phyloP scores from a whole-genome alignment of 1,139 yeast genomes.

The Sugiyamaella sp. region DNA sequence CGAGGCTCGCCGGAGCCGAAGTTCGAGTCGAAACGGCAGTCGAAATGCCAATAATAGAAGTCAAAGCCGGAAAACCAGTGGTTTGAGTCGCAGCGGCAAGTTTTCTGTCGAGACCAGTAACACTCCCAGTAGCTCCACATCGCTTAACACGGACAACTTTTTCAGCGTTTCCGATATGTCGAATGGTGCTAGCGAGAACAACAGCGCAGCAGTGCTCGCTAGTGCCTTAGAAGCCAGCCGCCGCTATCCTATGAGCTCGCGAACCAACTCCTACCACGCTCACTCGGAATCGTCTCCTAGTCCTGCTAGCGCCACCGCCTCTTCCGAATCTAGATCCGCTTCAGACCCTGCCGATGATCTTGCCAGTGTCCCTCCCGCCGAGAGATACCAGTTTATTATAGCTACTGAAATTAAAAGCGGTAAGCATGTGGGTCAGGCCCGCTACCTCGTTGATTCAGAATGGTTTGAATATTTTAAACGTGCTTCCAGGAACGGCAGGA shows the following conservation, averaged over 20 bases:
- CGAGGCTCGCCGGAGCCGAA: not conserved
- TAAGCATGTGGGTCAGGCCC: constrained; percentile 4
- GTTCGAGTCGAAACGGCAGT: not conserved
- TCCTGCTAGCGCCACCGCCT: too few relatives aligned
- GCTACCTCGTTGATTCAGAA: not conserved
- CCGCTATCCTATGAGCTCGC: too few relatives aligned
- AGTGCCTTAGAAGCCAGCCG: not conserved
- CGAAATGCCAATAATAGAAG: not conserved
- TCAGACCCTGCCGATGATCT: not conserved
- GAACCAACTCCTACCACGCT: too few relatives aligned
- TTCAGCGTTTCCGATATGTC: too few relatives aligned
- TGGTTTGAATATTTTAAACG: constrained; percentile 1
- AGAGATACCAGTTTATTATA: not conserved
- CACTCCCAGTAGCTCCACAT: too few relatives aligned
- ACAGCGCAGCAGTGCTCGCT: not conserved
- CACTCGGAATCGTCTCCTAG: not conserved
- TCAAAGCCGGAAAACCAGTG: too few relatives aligned
- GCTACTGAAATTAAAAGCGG: not conserved
- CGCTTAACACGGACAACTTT: too few relatives aligned
- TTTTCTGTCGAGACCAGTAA: too few relatives aligned
- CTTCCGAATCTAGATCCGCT: not conserved
- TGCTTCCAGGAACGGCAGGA: not conserved
- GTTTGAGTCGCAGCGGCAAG: too few relatives aligned
- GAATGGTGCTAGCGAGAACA: too few relatives aligned
- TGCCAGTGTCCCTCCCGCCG: not conserved